Evolutionary conservation across 192 early-diverging fungal species (phyloP).

Genomic region (Podila epigama): DNA sequence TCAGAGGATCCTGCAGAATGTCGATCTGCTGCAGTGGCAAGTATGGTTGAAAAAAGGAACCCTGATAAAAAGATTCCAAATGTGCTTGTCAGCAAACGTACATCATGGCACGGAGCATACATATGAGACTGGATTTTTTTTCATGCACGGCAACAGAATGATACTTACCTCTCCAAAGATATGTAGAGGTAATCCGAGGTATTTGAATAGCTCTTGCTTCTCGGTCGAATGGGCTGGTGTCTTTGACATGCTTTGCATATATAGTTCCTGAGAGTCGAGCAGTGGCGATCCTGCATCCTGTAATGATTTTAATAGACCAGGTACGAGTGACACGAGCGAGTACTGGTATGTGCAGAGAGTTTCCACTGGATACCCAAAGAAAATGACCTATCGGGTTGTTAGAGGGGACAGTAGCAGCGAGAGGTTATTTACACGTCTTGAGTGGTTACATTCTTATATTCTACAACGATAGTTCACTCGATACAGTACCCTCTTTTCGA

Average conservation of each 20-base stretch:
- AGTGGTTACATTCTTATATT: too few species aligned
- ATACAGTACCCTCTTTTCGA: slow-evolving; percentile 70
- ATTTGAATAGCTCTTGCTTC: slow-evolving; percentile 56
- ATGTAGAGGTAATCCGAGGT: slow-evolving; percentile 65
- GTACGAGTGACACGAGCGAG: slow-evolving; percentile 75
- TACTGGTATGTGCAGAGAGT: slow-evolving; percentile 82
- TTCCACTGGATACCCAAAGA: slow-evolving; percentile 86
- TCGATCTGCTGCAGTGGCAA: slow-evolving; percentile 86
- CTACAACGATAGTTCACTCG: too few species aligned
- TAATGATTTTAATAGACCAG: slow-evolving; percentile 59
- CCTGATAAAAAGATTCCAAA: slow-evolving; percentile 46
- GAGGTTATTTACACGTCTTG: neutral
- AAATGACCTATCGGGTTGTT: slow-evolving; percentile 63
- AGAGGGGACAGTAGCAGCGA: neutral
- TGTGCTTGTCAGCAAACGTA: neutral
- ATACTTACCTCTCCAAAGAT: slow-evolving; percentile 65
- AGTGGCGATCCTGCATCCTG: slow-evolving; percentile 59
- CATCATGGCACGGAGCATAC: neutral
- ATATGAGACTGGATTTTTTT: slow-evolving; percentile 7
- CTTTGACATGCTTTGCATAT: slow-evolving; percentile 50
- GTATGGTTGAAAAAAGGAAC: slow-evolving; percentile 83
- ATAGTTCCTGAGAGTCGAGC: slow-evolving; percentile 51
- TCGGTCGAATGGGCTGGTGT: slow-evolving; percentile 46
- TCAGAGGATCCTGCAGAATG: slow-evolving; percentile 68
- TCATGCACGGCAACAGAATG: neutral